Conservation (phyloP, 176 grass and related monocot genomes). For the Echinochloa phyllopogon region DNA sequence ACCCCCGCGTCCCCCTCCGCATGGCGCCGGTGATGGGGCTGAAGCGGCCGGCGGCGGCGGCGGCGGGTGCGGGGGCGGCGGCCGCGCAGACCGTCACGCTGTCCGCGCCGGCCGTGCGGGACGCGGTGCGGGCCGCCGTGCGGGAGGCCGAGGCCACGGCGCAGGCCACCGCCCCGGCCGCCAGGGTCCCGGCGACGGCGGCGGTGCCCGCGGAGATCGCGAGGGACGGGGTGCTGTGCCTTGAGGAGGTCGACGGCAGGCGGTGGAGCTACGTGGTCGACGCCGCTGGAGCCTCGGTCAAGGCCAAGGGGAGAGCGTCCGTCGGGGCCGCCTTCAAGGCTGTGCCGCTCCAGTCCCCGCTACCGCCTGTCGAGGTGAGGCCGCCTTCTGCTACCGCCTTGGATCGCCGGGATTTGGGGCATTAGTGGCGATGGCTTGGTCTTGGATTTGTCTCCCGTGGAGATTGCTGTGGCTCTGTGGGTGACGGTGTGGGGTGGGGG, state of each 20-base stretch:
- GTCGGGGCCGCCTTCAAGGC: constrained; percentile 59
- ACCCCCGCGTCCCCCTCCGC: constrained; percentile 17
- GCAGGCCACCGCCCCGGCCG: constrained; percentile 19
- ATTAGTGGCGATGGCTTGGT: neutral
- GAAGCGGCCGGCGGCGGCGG: constrained; percentile 61
- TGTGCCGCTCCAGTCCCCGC: constrained; percentile 74
- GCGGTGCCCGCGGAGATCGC: constrained; percentile 35
- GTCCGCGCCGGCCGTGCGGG: constrained; percentile 55
- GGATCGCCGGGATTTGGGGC: neutral
- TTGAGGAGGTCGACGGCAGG: constrained; percentile 93
- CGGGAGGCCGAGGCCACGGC: constrained; percentile 40
- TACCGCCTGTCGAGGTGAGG: constrained; percentile 78
- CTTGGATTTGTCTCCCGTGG: constrained; percentile 1
- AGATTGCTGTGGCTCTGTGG: constrained; percentile 13
- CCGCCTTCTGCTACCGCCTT: neutral
- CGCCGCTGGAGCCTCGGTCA: constrained; percentile 31
- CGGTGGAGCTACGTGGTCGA: constrained; percentile 86
- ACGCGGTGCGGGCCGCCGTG: constrained; percentile 60
- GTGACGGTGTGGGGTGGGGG: neutral
- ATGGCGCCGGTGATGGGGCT: constrained; percentile 81
- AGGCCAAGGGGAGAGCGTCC: constrained; percentile 47
- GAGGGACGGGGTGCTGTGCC: constrained; percentile 62
- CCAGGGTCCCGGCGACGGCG: constrained; percentile 41
- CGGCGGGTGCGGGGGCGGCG: constrained; percentile 53
- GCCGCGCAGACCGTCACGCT: constrained; percentile 60